Evolutionary conservation across 2,329 filamentous ascomycete genomes (phyloP), one percentile per base, ranked within the genome.

Genomic region (Exophiala alcalophila): DNA sequence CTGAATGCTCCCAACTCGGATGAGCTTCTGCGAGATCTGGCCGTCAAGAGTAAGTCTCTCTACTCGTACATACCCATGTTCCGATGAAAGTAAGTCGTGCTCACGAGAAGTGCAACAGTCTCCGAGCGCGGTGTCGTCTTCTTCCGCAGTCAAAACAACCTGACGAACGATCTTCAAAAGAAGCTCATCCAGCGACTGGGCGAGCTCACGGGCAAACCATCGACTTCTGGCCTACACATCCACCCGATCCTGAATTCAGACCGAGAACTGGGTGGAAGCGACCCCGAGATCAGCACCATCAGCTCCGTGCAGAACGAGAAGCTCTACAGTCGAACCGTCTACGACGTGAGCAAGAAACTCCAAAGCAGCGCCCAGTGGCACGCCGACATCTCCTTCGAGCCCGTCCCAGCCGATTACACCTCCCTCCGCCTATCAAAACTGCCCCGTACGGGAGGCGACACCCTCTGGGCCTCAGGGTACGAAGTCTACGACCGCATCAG

Each of bases 381-480:
- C 54, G 75, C 73, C 0, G 80, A 84, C 49, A 83, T 84, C 51
- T 73, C 75, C 1, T 85, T 83, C 46, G 81, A 85, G 63, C 74
- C 73, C 0, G 65, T 77, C 3, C 81, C 82, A 0, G 72, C 73
- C 5, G 81, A 85, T 57, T 85, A 84, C 54, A 72, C 80, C 0
- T 68, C 76, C 1, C 65, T 84, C n/a, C 71, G 78, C 20, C 62
- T 83, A 1, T 72, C 70, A 3, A 64, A 76, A 35, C 61, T 82
- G 0, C 79, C 78, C 1, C 65, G 67, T 30, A 78, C 72, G 0
- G 78, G 78, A 5, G 55, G 53, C 18, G 76, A 81, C 59, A 83
- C 81, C 0, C 70, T 84, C 4, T 84, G 80, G 79, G 81, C 80
- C 0, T 81, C 77, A 1, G 79, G 78, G 0, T 83, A 83, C 56